These are phyloP conservation scores for Tagetes patula DNA, from an alignment of 129 eudicot species.

Conservation along the genomic window DNA sequence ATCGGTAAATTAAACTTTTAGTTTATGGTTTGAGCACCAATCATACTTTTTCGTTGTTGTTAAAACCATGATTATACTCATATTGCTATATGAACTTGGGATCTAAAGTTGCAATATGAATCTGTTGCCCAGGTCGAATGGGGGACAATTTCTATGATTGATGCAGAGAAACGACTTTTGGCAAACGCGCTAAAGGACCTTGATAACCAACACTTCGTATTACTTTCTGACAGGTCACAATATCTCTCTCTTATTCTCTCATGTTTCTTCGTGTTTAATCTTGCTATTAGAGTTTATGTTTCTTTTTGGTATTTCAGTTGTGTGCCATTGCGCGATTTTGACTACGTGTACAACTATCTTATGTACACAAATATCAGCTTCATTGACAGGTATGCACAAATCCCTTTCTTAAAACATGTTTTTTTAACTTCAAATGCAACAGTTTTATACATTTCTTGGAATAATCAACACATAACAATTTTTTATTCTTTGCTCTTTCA, in stretches of 20 bases:
- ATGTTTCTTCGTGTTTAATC: background rate
- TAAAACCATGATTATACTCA: background rate
- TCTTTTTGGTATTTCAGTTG: slow-evolving; percentile 57
- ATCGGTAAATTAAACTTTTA: background rate
- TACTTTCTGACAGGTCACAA: slow-evolving; percentile 92
- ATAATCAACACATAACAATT: background rate
- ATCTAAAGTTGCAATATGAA: slow-evolving; percentile 2
- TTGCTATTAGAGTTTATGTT: slow-evolving; percentile 8
- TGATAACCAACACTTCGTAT: slow-evolving; percentile 87
- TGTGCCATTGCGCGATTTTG: slow-evolving; percentile 72
- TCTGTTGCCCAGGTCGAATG: slow-evolving; percentile 69
- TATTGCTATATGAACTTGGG: slow-evolving; percentile 6
- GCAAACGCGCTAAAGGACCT: slow-evolving; percentile 85
- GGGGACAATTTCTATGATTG: slow-evolving; percentile 95
- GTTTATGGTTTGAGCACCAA: background rate
- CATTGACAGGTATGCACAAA: slow-evolving; percentile 64
- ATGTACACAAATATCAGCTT: slow-evolving; percentile 90
- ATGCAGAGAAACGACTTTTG: slow-evolving; percentile 91
- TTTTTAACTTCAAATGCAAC: background rate
- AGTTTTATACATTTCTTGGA: slow-evolving; percentile 5
- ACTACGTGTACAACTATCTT: slow-evolving; percentile 88
- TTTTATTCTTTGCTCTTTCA: background rate
- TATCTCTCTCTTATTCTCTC: background rate
- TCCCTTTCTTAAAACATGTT: background rate
- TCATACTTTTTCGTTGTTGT: background rate